These are phyloP conservation scores for Lagenaria siceraria DNA, from an alignment of 306 rosid genomes.

Conservation along the genomic window DNA sequence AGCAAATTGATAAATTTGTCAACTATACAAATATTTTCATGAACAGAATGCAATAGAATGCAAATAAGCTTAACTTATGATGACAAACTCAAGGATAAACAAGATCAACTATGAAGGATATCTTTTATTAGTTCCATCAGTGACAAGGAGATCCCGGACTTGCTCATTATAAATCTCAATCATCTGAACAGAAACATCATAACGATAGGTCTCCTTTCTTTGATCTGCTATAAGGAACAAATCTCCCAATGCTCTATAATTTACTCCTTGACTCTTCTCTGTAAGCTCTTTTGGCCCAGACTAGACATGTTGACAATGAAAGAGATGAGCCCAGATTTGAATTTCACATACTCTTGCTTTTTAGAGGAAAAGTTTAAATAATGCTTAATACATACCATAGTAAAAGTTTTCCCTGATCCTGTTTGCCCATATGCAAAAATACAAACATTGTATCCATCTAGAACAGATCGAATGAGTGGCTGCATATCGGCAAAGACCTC, in stretches of 20 bases:
- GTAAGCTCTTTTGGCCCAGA: constrained; percentile 85
- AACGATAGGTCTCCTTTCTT: constrained; percentile 63
- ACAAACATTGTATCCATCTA: constrained; percentile 65
- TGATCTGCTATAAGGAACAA: constrained; percentile 68
- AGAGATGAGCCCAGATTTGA: background rate
- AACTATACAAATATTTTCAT: background rate
- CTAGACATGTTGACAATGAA: constrained; percentile 21
- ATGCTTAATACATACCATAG: constrained; percentile 43
- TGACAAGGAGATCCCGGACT: constrained; percentile 86
- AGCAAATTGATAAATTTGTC: background rate
- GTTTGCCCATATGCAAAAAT: constrained; percentile 73
- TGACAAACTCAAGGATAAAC: background rate
- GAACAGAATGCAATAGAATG: background rate
- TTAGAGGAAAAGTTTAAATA: background rate
- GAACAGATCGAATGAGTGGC: constrained; percentile 57
- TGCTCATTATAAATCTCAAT: constrained; percentile 95
- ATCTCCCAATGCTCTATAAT: constrained; percentile 87
- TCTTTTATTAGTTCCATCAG: constrained; percentile 84
- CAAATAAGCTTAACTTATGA: background rate
- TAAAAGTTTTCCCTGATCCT: constrained; percentile 60
- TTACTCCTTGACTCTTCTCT: constrained; percentile 85
- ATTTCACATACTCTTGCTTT: background rate
- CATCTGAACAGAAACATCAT: constrained; percentile 88
- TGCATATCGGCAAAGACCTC: constrained; percentile 64
- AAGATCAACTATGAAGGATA: constrained; percentile 45